phyloP scores from a whole-genome alignment of 495 filamentous ascomycete species.

The Letharia columbiana region DNA sequence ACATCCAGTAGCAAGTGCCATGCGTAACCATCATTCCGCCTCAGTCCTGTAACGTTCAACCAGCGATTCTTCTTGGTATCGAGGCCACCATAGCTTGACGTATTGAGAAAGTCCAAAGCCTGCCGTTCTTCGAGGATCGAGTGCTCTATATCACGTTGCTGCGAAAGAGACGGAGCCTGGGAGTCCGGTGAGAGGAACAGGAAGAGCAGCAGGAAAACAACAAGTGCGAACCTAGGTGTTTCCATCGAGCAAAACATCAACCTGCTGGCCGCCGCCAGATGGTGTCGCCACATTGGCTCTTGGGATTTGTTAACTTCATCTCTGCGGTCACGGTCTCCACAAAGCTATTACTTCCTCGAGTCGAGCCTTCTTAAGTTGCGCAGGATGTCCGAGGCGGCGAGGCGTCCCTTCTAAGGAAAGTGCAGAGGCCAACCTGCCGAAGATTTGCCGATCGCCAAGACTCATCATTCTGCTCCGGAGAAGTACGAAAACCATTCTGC shows the following conservation, averaged over 20 bases:
- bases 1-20: conserved; percentile 58
- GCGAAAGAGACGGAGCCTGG: conserved; percentile 37
- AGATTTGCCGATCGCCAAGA: not conserved
- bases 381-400: not conserved
- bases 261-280: not conserved
- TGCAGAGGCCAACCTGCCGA: too few species aligned
- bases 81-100: conserved; percentile 67
- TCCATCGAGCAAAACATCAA: conserved; percentile 16
- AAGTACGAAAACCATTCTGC: not conserved
- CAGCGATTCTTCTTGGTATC: conserved; percentile 48
- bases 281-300: not conserved
- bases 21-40: conserved; percentile 61
- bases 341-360: not conserved
- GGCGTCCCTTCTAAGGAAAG: too few species aligned
- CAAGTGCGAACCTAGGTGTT: conserved; percentile 38
- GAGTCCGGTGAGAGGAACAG: conserved; percentile 42
- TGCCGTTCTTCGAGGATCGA: conserved; percentile 44
- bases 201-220: conserved; percentile 43
- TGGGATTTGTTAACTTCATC: not conserved
- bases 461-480: too few species aligned
- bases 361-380: not conserved
- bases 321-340: not conserved
- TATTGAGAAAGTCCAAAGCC: conserved; percentile 58
- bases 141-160: conserved; percentile 38
- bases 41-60: conserved; percentile 70